Percentiles rank a stretch among this genome's conserved stretches.
Evolutionary conservation across 2,329 filamentous ascomycete genomes (phyloP).

Genomic region (Monilinia fructigena): DNA sequence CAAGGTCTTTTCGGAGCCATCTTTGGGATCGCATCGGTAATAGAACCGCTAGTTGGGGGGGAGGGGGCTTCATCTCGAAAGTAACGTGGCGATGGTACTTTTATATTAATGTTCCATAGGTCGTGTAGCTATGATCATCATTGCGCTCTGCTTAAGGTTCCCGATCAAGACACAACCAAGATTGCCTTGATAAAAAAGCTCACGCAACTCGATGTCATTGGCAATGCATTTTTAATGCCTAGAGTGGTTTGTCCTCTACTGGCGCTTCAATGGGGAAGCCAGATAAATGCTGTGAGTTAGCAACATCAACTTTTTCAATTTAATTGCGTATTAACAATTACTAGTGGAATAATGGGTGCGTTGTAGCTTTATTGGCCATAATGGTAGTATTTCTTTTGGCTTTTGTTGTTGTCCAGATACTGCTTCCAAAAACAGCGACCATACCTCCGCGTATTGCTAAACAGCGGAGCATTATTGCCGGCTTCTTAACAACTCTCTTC

Average conservation of each 20-base stretch:
- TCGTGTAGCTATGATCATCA: background rate
- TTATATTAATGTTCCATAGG: constrained; percentile 5
- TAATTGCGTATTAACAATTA: background rate
- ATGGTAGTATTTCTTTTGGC: constrained; percentile 36
- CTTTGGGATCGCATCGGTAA: constrained; percentile 14
- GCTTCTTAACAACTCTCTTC: constrained; percentile 28
- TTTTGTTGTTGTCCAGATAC: constrained; percentile 38
- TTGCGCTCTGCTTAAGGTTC: constrained; percentile 5
- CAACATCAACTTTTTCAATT: background rate
- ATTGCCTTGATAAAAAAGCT: constrained; percentile 1
- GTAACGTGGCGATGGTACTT: constrained; percentile 14
- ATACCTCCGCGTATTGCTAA: constrained; percentile 42
- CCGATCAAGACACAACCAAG: constrained; percentile 7
- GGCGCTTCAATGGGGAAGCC: constrained; percentile 42
- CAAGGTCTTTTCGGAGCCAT: constrained; percentile 7
- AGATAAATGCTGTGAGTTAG: constrained; percentile 36
- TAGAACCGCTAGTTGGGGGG: constrained; percentile 26
- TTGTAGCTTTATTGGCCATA: constrained; percentile 40
- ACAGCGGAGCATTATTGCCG: constrained; percentile 35
- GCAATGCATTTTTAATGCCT: background rate
- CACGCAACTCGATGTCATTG: constrained; percentile 7
- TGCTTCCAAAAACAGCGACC: constrained; percentile 31
- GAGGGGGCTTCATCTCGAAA: constrained; percentile 6
- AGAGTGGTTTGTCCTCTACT: constrained; percentile 38
- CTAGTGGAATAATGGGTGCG: constrained; percentile 27